Evolutionary conservation across 257 asterid genomes (phyloP).

Genomic region (Salvia miltiorrhiza): DNA sequence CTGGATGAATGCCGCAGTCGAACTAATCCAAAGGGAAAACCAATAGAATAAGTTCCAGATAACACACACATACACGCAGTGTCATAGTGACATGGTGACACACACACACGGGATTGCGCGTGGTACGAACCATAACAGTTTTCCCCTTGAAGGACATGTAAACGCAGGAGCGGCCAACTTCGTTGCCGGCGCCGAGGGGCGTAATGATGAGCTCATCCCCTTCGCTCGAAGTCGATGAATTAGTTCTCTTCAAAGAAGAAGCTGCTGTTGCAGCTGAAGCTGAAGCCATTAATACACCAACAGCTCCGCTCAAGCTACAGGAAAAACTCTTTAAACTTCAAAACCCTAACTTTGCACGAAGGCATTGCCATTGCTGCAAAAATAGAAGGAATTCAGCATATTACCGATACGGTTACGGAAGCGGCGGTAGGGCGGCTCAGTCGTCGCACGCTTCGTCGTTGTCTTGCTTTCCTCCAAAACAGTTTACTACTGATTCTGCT

Average conservation of each 20-base stretch:
- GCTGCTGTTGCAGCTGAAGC: conserved; percentile 36
- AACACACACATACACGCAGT: not conserved
- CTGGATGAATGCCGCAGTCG: conserved; percentile 98
- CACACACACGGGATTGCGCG: not conserved
- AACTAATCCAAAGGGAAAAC: conserved; percentile 39
- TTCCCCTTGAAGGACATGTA: conserved; percentile 92
- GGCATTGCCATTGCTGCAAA: not conserved
- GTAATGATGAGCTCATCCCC: conserved; percentile 88
- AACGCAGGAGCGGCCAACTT: conserved; percentile 97
- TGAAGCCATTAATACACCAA: conserved; percentile 52
- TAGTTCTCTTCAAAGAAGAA: conserved; percentile 51
- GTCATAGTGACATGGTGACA: too few species aligned
- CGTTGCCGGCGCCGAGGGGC: conserved; percentile 93
- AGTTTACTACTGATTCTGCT: not conserved
- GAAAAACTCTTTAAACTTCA: not conserved
- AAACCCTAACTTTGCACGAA: conserved; percentile 8
- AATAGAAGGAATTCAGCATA: not conserved
- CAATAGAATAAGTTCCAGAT: not conserved
- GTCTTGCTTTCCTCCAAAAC: not conserved
- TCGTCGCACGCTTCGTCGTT: not conserved
- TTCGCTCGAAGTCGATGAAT: conserved; percentile 43
- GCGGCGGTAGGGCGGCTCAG: not conserved
- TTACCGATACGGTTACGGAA: not conserved
- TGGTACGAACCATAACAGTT: conserved; percentile 57
- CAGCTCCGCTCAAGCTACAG: not conserved